Evolutionary conservation across 2,329 filamentous ascomycete genomes (phyloP).

Genomic region (Cryphonectria carpinicola): DNA sequence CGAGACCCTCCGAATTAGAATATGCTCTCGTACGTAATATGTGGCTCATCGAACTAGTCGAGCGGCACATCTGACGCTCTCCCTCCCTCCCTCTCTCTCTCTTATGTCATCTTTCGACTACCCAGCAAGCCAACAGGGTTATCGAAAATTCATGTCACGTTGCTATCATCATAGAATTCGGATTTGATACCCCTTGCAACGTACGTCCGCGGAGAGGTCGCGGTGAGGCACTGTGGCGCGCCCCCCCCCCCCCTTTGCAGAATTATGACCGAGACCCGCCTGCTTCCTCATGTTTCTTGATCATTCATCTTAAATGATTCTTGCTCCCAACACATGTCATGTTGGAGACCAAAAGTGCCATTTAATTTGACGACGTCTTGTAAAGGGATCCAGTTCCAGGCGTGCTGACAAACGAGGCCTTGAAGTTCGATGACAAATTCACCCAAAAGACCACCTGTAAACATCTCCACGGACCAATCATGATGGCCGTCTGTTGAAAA

Average conservation of each 20-base stretch:
- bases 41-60: too few relatives aligned
- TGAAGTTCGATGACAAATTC: not conserved
- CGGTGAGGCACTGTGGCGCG: too few relatives aligned
- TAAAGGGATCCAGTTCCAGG: not conserved
- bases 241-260: too few relatives aligned
- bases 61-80: not conserved
- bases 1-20: too few relatives aligned
- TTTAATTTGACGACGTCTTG: not conserved
- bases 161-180: too few relatives aligned
- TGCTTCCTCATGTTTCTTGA: not conserved
- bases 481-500: not conserved
- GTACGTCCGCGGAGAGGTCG: too few relatives aligned
- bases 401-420: not conserved
- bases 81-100: too few relatives aligned
- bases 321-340: not conserved
- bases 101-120: too few relatives aligned
- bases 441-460: not conserved
- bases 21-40: too few relatives aligned
- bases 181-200: too few relatives aligned
- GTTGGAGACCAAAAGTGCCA: not conserved
- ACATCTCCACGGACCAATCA: not conserved
- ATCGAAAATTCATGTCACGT: not conserved
- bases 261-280: too few relatives aligned
- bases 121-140: too few relatives aligned
- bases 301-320: not conserved